Conservation (phyloP, 2,329 filamentous ascomycete species). For the Trichoderma sp. region DNA sequence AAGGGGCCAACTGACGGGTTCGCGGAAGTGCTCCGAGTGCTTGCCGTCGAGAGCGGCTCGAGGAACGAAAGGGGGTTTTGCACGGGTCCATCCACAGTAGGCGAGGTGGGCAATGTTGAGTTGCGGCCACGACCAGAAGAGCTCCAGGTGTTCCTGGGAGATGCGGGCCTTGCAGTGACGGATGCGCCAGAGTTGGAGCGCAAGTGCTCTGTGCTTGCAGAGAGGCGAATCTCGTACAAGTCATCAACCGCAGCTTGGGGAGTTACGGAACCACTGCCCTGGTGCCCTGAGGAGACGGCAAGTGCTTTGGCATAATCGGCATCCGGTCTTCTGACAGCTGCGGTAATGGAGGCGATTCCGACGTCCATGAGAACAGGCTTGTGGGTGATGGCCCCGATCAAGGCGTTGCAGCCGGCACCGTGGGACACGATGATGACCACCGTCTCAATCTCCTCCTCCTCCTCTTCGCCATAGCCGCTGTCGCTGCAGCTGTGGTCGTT, state of each 20-base stretch:
- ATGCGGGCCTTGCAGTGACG: slow-evolving; percentile 33
- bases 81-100: slow-evolving; percentile 24
- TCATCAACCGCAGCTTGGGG: slow-evolving; percentile 51
- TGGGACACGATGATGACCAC: slow-evolving; percentile 89
- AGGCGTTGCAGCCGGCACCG: slow-evolving; percentile 90
- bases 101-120: slow-evolving; percentile 27
- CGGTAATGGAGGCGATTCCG: slow-evolving; percentile 83
- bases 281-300: slow-evolving; percentile 26
- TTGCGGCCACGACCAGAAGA: slow-evolving; percentile 38
- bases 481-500: slow-evolving; percentile 30
- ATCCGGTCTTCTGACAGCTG: slow-evolving; percentile 67
- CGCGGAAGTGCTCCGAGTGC: slow-evolving; percentile 46
- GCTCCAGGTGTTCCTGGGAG: slow-evolving; percentile 35
- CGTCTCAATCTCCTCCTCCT: slow-evolving; percentile 67
- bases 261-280: slow-evolving; percentile 24
- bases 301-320: slow-evolving; percentile 39
- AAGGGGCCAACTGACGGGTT: slow-evolving; percentile 35
- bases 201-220: slow-evolving; percentile 74
- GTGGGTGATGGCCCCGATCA: slow-evolving; percentile 88
- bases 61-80: slow-evolving; percentile 40
- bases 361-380: slow-evolving; percentile 90
- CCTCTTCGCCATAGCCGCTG: slow-evolving; percentile 32
- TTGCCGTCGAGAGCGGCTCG: slow-evolving; percentile 41
- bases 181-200: slow-evolving; percentile 43
- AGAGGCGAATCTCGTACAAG: slow-evolving; percentile 70